These are phyloP conservation scores for Brassica carinata DNA, from an alignment of 345 rosid genomes.

Conservation along the genomic window DNA sequence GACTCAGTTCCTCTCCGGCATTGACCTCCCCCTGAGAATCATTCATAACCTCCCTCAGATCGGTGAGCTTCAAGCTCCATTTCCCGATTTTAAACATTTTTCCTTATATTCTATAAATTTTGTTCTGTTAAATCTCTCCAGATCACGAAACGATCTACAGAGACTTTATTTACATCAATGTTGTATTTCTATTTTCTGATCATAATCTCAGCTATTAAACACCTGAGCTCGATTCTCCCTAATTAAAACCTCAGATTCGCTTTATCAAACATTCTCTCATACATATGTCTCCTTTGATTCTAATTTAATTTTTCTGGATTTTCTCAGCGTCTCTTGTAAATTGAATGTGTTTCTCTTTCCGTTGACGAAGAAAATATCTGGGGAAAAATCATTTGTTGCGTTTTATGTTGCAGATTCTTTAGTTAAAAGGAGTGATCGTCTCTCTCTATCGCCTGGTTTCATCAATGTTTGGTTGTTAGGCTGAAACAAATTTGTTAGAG, in stretches of 20 bases:
- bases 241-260: conserved; percentile 28
- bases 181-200: conserved; percentile 24
- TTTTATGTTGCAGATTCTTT: conserved; percentile 42
- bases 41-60: conserved; percentile 32
- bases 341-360: conserved; percentile 31
- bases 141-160: conserved; percentile 36
- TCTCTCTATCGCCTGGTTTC: not conserved
- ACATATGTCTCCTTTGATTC: conserved; percentile 19
- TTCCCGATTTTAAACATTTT: conserved; percentile 5
- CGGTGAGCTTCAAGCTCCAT: conserved; percentile 40
- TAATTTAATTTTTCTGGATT: conserved; percentile 30
- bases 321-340: conserved; percentile 1
- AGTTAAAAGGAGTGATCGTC: conserved; percentile 3
- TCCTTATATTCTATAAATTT: conserved; percentile 14
- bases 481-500: not conserved
- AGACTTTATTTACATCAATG: conserved; percentile 27
- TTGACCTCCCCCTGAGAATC: conserved; percentile 45
- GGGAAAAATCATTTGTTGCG: conserved; percentile 29
- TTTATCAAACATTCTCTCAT: conserved; percentile 4
- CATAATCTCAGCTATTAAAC: conserved; percentile 37
- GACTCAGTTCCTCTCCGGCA: conserved; percentile 49
- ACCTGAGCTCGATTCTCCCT: conserved; percentile 28
- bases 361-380: conserved; percentile 38
- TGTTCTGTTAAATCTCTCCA: conserved; percentile 35
- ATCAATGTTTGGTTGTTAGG: not conserved